Base-by-base conservation (phyloP, 495 filamentous ascomycete species). In the Penicillium crystallinum region DNA sequence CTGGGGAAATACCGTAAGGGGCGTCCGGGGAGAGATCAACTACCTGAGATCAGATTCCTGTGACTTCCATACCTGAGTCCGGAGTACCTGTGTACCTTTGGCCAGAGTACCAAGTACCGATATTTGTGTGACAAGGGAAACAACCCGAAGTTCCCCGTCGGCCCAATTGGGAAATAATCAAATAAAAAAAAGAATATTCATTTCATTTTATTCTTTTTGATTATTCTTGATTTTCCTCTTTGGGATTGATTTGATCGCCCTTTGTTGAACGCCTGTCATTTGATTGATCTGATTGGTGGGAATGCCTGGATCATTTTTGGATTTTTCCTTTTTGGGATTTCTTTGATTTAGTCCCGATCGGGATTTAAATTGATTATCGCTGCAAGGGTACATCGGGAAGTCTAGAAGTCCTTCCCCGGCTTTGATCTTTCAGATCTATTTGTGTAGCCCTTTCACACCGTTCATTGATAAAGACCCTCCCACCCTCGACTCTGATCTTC, bases 321-420 rank as follows among this genome's bases (percentile, higher is more conserved):
- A 40, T 44, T 40, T 46, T 27, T 36, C 45, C 14, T 1, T 30
- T 37, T 34, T 52, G 30, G 25, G 3, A 15, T 18, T 41, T 15
- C 19, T 15, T 41, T 25, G 6, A 46, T 50, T 51, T 55, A 46
- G 38, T 29, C 14, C n/a, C n/a, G n/a, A n/a, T n/a, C n/a, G n/a
- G n/a, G n/a, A n/a, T n/a, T n/a, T n/a, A n/a, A n/a, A n/a, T 54
- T 52, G 6, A 41, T 30, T 43, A 49, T 51, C 43, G 31, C 59
- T 65, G 62, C 59, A 65, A 65, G 62, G 62, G 62, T 63, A n/a
- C n/a, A 42, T 51, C 49, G 48, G 59, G 62, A 3, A 41, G 57
- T 61, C 63, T 66, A 66, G 63, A 66, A 66, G 60, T 47, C 61
- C 57, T 58, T 56, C 63, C 63, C 63, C 56, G 60, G 62, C 59